Percentiles rank a stretch among this genome's conserved stretches.
These are phyloP conservation scores for Globisporangium camurandrum DNA, from an alignment of 352 stramenopile species.

Conservation along the genomic window DNA sequence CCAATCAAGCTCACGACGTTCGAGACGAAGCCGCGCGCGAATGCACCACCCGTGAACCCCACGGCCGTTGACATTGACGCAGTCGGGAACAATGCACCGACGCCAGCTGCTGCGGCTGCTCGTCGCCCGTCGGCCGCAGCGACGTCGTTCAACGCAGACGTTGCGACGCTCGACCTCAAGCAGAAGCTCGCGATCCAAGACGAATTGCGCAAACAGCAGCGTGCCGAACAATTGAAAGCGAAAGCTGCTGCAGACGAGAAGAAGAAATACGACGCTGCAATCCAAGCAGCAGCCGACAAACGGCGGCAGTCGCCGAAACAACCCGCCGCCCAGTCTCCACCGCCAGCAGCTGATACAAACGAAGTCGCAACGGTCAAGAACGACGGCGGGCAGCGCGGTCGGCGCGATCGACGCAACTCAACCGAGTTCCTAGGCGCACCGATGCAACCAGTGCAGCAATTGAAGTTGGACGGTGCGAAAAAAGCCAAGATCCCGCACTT, in stretches of 20 bases:
- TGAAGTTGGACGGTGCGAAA: conserved; percentile 56
- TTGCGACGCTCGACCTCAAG: conserved; percentile 44
- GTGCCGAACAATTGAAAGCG: conserved; percentile 14
- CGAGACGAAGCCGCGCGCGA: conserved; percentile 16
- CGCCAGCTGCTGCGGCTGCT: conserved; percentile 3
- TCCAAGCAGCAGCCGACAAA: conserved; percentile 25
- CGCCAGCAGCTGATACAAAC: conserved; percentile 11
- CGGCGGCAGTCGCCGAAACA: conserved; percentile 12
- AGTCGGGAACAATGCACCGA: conserved; percentile 3
- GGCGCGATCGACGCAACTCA: conserved; percentile 27
- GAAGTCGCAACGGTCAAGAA: conserved; percentile 45
- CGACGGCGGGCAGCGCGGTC: conserved; percentile 24
- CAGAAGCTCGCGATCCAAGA: conserved; percentile 45
- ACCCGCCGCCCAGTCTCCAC: background rate
- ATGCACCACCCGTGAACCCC: conserved; percentile 10
- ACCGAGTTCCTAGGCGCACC: conserved; percentile 41
- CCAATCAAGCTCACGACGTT: conserved; percentile 59
- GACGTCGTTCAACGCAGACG: conserved; percentile 36
- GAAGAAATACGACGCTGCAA: conserved; percentile 11
- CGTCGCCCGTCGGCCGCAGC: too few relatives aligned
- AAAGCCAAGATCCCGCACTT: conserved; percentile 75
- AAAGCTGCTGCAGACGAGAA: conserved; percentile 9
- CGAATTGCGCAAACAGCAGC: conserved; percentile 37
- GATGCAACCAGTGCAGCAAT: conserved; percentile 48
- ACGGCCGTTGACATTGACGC: conserved; percentile 13